Evolutionary conservation across 345 rosid species (phyloP), one percentile per base, ranked within the genome.

Genomic region (Geranium brycei): DNA sequence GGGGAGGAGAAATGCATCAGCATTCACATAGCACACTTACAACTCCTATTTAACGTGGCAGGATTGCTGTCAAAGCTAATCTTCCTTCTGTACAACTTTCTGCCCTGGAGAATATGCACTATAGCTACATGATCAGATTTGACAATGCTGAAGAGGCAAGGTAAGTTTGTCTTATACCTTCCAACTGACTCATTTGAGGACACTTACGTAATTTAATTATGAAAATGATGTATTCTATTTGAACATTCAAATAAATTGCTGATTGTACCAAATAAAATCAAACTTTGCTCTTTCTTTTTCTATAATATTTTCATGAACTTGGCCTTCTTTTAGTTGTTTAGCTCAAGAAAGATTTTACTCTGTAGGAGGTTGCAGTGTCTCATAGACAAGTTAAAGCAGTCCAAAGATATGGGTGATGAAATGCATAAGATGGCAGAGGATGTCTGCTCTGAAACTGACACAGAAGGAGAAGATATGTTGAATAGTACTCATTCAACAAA

Each of bases 41-140:
- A 30, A 47, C 64, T 23, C 28, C 28, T 64, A 4, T 31, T 51
- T 32, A 38, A 2, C 68, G 59, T 23, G 77, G 78, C 85, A 93
- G 97, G 80, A 80, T 90, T 76, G 91, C 97, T 15, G 70, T 75
- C 60, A 77, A 84, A 75, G 95, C 91, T 68, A 84, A 87, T 23
- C 83, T 82, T 71, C 85, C 84, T 58, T 72, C 84, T 13, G 31
- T 80, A 72, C 91, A 93, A 79, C 82, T 90, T 75, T 71, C 83
- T 66, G 97, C 97, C 51, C 74, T 93, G 59, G 96, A 93, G 77
- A 87, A 80, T 72, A 88, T 93, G 95, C 97, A 90, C 66, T 93
- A 93, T 63, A 86, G 86, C 84, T 81, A 88, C 78, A 90, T 90
- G 95, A 90, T 93, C 65, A 82, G 99, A 83, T 86, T 90, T 85